phyloP scores from a whole-genome alignment of 1,284 basidiomycete species.

The Fomitopsis schrenkii region DNA sequence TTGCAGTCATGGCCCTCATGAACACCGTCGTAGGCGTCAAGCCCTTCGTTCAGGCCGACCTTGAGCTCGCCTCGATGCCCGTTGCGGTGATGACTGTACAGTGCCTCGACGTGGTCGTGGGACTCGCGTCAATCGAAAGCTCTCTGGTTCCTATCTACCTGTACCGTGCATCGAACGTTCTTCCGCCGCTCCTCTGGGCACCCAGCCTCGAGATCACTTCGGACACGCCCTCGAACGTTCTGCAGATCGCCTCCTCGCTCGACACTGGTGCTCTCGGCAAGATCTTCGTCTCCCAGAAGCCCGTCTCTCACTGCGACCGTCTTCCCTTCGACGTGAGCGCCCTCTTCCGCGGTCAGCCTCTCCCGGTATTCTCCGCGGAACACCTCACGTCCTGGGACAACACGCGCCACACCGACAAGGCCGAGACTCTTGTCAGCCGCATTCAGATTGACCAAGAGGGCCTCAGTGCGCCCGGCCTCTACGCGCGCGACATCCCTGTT shows the following conservation, averaged over 20 bases:
- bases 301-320: neutral
- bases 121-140: neutral
- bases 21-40: neutral
- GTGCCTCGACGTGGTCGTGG: neutral
- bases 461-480: neutral
- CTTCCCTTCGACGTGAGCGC: neutral
- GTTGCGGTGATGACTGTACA: neutral
- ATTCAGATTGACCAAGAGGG: neutral
- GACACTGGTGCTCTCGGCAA: neutral
- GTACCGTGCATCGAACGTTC: neutral
- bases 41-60: neutral
- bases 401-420: neutral
- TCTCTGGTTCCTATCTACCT: neutral
- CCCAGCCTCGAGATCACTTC: neutral
- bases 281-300: neutral
- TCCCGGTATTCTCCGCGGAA: neutral
- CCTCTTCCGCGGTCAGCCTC: neutral
- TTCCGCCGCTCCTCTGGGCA: neutral
- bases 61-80: neutral
- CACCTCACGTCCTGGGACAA: neutral
- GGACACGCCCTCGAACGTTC: no score
- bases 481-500: neutral
- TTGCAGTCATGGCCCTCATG: neutral
- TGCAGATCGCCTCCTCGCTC: neutral
- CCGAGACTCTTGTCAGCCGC: neutral